Conservation (phyloP, 306 rosid species). For the Carpinus viminea region DNA sequence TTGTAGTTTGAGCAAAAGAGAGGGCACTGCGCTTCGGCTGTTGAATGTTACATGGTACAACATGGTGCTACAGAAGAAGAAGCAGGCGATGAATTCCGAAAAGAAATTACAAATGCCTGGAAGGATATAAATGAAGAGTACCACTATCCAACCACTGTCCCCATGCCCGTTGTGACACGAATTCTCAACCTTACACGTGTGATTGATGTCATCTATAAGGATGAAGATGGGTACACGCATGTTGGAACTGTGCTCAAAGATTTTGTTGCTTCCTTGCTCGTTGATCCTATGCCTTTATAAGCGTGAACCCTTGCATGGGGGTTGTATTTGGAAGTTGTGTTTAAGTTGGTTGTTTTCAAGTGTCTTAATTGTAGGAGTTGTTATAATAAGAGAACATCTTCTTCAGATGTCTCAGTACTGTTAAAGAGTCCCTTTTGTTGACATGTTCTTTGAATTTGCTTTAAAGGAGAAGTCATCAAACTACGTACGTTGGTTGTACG, state of each 20-base stretch:
- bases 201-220: conserved; percentile 3
- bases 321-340: too few species aligned
- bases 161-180: conserved; percentile 32
- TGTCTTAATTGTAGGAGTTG: too few species aligned
- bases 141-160: conserved; percentile 9
- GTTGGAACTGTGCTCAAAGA: not conserved
- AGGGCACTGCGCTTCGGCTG: conserved; percentile 29
- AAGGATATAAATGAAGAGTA: conserved; percentile 48
- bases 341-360: too few species aligned
- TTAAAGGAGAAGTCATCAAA: too few species aligned
- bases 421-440: too few species aligned
- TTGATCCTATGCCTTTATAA: conserved; percentile 30
- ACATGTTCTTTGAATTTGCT: too few species aligned
- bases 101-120: conserved; percentile 30
- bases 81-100: not conserved
- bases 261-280: conserved; percentile 5
- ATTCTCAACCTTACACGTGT: conserved; percentile 38
- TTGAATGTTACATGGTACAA: conserved; percentile 51
- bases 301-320: too few species aligned
- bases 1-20: conserved; percentile 41
- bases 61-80: conserved; percentile 18
- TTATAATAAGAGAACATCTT: too few species aligned
- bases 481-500: too few species aligned
- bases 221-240: not conserved
- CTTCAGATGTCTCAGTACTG: too few species aligned